phyloP scores from a whole-genome alignment of 805 yeast genomes.

The Wickerhamomyces chaumierensis region DNA sequence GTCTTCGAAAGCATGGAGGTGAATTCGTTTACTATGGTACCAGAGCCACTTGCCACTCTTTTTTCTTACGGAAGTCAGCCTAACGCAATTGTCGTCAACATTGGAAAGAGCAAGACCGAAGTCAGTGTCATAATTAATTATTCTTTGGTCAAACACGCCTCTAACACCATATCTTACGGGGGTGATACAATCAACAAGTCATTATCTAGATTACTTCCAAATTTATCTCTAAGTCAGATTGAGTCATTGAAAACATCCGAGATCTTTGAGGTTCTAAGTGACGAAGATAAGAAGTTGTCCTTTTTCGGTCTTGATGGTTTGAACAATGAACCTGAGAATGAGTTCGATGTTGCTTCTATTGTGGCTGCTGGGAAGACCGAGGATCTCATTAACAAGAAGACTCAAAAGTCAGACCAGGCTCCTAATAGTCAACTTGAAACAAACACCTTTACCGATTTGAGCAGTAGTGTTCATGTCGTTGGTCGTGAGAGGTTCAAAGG shows the following conservation, averaged over 20 bases:
- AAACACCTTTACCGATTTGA: constrained; percentile 57
- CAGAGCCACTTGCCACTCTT: constrained; percentile 55
- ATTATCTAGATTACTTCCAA: constrained; percentile 45
- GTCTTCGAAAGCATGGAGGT: constrained; percentile 64
- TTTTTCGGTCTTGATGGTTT: constrained; percentile 49
- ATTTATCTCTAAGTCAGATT: constrained; percentile 43
- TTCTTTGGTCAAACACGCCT: constrained; percentile 46
- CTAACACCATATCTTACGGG: constrained; percentile 41
- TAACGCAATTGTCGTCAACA: constrained; percentile 66
- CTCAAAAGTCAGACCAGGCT: constrained; percentile 29
- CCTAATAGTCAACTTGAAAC: constrained; percentile 61
- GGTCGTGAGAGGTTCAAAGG: constrained; percentile 91
- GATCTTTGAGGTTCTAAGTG: constrained; percentile 71
- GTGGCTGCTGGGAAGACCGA: constrained; percentile 70
- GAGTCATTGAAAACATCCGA: constrained; percentile 64
- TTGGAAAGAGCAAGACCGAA: constrained; percentile 69
- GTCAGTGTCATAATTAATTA: constrained; percentile 72
- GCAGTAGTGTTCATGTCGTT: constrained; percentile 47
- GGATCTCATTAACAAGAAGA: constrained; percentile 58
- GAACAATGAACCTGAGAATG: constrained; percentile 49
- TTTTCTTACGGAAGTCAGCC: constrained; percentile 62
- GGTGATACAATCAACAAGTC: constrained; percentile 50
- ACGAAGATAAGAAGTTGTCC: constrained; percentile 49
- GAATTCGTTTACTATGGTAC: constrained; percentile 61
- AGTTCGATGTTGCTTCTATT: constrained; percentile 80